Percentiles rank a stretch among this genome's conserved stretches.
Evolutionary conservation across 768 basidiomycete species (phyloP).

Genomic region (Macrolepiota dolichaula): DNA sequence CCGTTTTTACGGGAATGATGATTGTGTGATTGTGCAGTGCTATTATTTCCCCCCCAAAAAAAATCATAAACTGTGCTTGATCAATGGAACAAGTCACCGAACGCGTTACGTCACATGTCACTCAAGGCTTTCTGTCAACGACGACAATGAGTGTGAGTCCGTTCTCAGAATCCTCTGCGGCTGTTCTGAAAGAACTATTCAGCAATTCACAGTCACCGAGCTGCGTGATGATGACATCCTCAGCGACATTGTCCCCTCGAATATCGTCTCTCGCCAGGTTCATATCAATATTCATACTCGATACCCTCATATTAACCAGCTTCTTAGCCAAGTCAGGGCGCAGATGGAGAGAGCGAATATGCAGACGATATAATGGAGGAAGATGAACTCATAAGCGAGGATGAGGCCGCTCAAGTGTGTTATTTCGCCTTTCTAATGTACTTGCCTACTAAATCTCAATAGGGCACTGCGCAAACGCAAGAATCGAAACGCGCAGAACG

Average conservation of each 20-base stretch:
- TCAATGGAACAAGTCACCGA: neutral
- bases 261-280: constrained; percentile 88
- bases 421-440: constrained; percentile 7
- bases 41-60: too few species aligned
- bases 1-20: too few species aligned
- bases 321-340: constrained; percentile 57
- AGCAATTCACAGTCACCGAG: constrained; percentile 38
- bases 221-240: constrained; percentile 74
- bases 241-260: constrained; percentile 87
- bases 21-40: too few species aligned
- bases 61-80: too few species aligned
- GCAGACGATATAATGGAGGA: constrained; percentile 57
- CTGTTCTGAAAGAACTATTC: neutral
- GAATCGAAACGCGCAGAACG: constrained; percentile 29
- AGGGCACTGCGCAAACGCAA: constrained; percentile 26
- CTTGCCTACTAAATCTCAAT: constrained; percentile 1
- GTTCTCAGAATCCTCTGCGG: neutral
- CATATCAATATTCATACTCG: constrained; percentile 17
- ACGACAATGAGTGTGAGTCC: constrained; percentile 22
- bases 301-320: constrained; percentile 7
- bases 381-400: constrained; percentile 60
- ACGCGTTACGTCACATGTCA: constrained; percentile 8
- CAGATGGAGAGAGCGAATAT: constrained; percentile 74
- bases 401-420: constrained; percentile 35
- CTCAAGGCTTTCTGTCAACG: constrained; percentile 3